Conservation (phyloP, 2,329 filamentous ascomycete genomes). For the Neofusicoccum umdonicola region DNA sequence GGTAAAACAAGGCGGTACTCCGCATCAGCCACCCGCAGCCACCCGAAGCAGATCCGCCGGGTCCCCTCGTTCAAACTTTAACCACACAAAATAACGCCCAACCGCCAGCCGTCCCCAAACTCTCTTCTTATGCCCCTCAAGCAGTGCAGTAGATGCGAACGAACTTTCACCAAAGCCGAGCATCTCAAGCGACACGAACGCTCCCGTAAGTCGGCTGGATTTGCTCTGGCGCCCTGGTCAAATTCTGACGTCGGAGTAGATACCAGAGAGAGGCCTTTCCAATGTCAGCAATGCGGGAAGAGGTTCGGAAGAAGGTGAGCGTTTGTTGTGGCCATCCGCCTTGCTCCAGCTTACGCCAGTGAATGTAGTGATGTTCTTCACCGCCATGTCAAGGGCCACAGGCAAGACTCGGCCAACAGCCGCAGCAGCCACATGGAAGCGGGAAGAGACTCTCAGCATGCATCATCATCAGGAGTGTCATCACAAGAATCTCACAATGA, state of each 20-base stretch:
- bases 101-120: no score
- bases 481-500: no score
- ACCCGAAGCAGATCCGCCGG: neutral
- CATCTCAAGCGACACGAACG: conserved; percentile 56
- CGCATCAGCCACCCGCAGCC: neutral
- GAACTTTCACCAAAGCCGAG: conserved; percentile 56
- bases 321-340: neutral
- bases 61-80: neutral
- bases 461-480: no score
- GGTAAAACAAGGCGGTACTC: neutral
- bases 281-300: conserved; percentile 54
- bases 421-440: neutral
- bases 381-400: neutral
- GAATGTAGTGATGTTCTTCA: neutral
- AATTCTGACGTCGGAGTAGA: neutral
- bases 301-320: conserved; percentile 54
- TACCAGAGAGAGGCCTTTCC: conserved; percentile 42
- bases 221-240: neutral
- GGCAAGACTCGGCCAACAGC: neutral
- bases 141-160: conserved; percentile 48
- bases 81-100: no score
- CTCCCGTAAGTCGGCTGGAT: conserved; percentile 40
- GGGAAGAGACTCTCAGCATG: no score
- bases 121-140: conserved; percentile 34
- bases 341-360: neutral